Percentiles rank a stretch among this genome's conserved stretches.
These are phyloP conservation scores for Maudiozyma bulderi DNA, from an alignment of 805 yeast species.

Conservation along the genomic window DNA sequence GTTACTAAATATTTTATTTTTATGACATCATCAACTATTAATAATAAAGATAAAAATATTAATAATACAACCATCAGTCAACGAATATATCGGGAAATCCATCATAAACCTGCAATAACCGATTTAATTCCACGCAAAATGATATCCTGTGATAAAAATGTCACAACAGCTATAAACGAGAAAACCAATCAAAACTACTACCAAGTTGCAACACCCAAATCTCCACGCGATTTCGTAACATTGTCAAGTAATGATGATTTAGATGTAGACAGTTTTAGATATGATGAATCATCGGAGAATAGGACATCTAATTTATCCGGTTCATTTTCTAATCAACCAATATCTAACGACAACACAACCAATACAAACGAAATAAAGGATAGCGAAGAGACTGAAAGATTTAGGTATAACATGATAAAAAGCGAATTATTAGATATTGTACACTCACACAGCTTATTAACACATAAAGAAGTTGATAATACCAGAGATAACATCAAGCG, in stretches of 20 bases:
- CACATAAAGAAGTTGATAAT: conserved; percentile 44
- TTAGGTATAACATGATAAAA: conserved; percentile 25
- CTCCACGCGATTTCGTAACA: conserved; percentile 32
- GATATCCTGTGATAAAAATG: background rate
- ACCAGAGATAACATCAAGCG: conserved; percentile 46
- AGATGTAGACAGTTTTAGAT: background rate
- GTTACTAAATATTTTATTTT: background rate
- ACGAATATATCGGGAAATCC: no score
- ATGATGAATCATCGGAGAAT: background rate
- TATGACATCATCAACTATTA: background rate
- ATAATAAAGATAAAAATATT: background rate
- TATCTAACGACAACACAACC: background rate
- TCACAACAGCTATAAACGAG: background rate
- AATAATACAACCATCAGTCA: background rate
- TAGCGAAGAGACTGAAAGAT: conserved; percentile 24
- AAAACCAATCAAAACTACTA: conserved; percentile 12
- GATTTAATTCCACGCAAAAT: background rate
- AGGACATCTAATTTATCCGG: no score
- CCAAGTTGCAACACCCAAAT: conserved; percentile 37
- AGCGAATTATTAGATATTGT: conserved; percentile 36
- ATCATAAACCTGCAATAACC: background rate
- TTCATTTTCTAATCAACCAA: no score
- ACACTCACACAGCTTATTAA: conserved; percentile 50
- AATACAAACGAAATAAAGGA: conserved; percentile 7
- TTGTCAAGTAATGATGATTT: conserved; percentile 16